These are phyloP conservation scores for Flaveria brownii DNA, from an alignment of 129 eudicot genomes.

Conservation along the genomic window DNA sequence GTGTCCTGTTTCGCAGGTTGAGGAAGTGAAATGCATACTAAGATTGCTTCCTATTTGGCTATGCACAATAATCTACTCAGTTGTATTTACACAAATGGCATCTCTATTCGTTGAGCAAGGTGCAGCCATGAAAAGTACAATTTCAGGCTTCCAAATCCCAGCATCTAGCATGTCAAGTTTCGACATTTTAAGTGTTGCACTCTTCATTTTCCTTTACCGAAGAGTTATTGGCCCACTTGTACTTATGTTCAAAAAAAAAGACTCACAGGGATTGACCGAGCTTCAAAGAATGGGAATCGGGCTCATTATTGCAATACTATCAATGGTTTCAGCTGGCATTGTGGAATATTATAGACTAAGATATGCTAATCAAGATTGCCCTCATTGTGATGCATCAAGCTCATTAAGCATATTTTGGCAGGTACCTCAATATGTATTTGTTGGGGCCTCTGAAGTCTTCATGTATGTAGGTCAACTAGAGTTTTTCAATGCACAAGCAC, in stretches of 20 bases:
- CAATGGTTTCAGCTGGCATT: conserved; percentile 84
- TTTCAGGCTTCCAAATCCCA: conserved; percentile 72
- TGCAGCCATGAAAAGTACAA: conserved; percentile 76
- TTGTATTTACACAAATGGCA: conserved; percentile 94
- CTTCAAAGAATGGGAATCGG: conserved; percentile 97
- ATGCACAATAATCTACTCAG: conserved; percentile 91
- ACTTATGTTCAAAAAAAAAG: conserved; percentile 42
- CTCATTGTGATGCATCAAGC: conserved; percentile 70
- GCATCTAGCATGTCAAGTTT: conserved; percentile 97
- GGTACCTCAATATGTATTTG: conserved; percentile 76
- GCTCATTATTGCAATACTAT: conserved; percentile 68
- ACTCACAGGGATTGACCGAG: conserved; percentile 71
- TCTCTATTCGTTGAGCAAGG: conserved; percentile 97
- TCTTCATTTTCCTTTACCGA: conserved; percentile 79
- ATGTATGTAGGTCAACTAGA: conserved; percentile 95
- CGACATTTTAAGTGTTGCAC: conserved; percentile 83
- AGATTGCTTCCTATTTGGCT: conserved; percentile 93
- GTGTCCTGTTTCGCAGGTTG: conserved; percentile 82
- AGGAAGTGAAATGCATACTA: conserved; percentile 89
- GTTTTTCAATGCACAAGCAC: conserved; percentile 93
- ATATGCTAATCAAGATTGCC: conserved; percentile 70
- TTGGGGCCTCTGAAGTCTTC: conserved; percentile 92
- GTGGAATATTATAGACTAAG: conserved; percentile 78
- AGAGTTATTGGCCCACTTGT: conserved; percentile 70
- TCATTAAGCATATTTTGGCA: conserved; percentile 95